Evolutionary conservation across 139 green algal genomes (phyloP).

Genomic region (Picochlorum sp.): DNA sequence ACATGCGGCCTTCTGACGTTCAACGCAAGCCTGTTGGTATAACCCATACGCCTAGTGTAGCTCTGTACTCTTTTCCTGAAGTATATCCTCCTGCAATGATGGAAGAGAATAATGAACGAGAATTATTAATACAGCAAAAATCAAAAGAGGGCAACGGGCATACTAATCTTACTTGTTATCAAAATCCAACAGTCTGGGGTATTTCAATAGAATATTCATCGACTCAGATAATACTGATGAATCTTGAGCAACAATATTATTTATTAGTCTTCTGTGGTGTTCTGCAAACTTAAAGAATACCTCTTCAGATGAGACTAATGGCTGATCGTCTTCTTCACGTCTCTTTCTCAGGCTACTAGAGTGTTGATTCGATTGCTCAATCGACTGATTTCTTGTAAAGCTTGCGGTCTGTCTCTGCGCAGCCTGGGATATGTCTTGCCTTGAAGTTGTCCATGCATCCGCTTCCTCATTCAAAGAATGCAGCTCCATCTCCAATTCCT

Average conservation of each 20-base stretch:
- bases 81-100: not conserved
- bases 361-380: too few species aligned
- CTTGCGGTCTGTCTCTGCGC: not conserved
- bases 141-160: too few species aligned
- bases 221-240: constrained; percentile 66
- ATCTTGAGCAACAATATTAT: constrained; percentile 71
- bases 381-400: not conserved
- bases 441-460: not conserved
- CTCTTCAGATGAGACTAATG: constrained; percentile 10
- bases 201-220: constrained; percentile 64
- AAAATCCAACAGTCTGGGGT: constrained; percentile 88
- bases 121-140: not conserved
- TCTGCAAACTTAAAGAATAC: constrained; percentile 63
- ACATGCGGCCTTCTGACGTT: constrained; percentile 73
- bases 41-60: not conserved
- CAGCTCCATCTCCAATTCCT: constrained; percentile 2
- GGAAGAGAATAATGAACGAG: not conserved
- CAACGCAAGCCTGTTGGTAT: constrained; percentile 42
- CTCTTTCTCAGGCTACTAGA: too few species aligned
- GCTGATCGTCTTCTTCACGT: too few species aligned
- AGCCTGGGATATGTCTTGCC: not conserved
- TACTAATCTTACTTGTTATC: constrained; percentile 81
- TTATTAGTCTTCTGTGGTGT: constrained; percentile 75
- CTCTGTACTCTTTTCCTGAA: not conserved
- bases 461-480: not conserved